Evolutionary conservation across 2,329 filamentous ascomycete genomes (phyloP).

Genomic region (Alternaria panax): DNA sequence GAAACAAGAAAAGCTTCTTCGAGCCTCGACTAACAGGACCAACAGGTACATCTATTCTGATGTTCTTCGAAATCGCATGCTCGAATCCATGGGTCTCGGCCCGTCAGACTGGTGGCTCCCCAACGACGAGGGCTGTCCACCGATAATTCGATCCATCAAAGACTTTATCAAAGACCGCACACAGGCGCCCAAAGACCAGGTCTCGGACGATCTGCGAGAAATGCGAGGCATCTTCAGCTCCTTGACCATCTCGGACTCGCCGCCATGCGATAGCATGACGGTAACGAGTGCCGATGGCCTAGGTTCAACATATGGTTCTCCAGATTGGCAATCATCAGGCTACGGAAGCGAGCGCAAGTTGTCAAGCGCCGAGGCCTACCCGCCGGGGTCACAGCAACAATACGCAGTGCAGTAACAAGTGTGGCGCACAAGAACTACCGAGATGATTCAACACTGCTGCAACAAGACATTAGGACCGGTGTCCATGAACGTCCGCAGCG

Average conservation of each 20-base stretch:
- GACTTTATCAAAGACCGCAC: conserved; percentile 82
- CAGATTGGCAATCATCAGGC: conserved; percentile 30
- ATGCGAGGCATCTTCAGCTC: conserved; percentile 72
- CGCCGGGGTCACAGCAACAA: conserved; percentile 17
- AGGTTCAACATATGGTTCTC: conserved; percentile 30
- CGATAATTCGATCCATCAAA: conserved; percentile 77
- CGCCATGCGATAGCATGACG: conserved; percentile 38
- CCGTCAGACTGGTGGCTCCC: conserved; percentile 90
- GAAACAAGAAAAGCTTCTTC: background rate
- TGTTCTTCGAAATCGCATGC: conserved; percentile 76
- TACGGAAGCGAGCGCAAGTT: conserved; percentile 32
- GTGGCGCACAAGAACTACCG: background rate
- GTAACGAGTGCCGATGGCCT: conserved; percentile 35
- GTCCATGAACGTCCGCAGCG: conserved; percentile 8
- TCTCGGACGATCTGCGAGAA: conserved; percentile 72
- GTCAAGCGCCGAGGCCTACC: conserved; percentile 25
- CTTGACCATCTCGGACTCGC: conserved; percentile 49
- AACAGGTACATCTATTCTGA: conserved; percentile 82
- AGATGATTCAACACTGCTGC: background rate
- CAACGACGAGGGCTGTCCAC: conserved; percentile 76
- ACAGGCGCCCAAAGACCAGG: conserved; percentile 57
- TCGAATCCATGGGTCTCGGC: conserved; percentile 75
- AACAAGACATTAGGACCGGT: conserved; percentile 8
- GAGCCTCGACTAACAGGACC: conserved; percentile 13
- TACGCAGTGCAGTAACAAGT: conserved; percentile 22